These are phyloP conservation scores for Fusarium albidum DNA, from an alignment of 2,329 filamentous ascomycete genomes.

Conservation along the genomic window DNA sequence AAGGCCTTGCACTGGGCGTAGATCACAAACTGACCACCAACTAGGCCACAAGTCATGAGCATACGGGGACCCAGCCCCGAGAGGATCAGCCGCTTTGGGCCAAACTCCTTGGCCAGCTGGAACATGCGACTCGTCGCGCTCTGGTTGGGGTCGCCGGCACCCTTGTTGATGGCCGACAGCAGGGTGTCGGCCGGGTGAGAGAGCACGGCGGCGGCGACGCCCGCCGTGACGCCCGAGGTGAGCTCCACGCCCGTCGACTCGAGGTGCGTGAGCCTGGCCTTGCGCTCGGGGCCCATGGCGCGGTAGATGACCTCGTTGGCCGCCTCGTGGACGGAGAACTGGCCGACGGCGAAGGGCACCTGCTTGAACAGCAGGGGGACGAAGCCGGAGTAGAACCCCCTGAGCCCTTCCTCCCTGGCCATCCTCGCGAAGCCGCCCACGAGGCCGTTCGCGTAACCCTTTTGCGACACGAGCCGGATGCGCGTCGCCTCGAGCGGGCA, in stretches of 20 bases:
- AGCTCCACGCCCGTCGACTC: slow-evolving; percentile 86
- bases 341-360: slow-evolving; percentile 92
- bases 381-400: slow-evolving; percentile 91
- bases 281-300: slow-evolving; percentile 69
- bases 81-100: slow-evolving; percentile 56
- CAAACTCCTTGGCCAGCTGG: slow-evolving; percentile 60
- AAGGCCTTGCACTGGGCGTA: slow-evolving; percentile 63
- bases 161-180: slow-evolving; percentile 64
- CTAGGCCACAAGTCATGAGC: slow-evolving; percentile 62
- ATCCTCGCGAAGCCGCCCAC: slow-evolving; percentile 78
- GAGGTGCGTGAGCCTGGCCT: slow-evolving; percentile 72
- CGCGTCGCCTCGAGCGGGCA: slow-evolving; percentile 89
- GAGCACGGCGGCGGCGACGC: slow-evolving; percentile 86
- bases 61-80: slow-evolving; percentile 60
- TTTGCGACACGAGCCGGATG: slow-evolving; percentile 82
- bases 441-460: slow-evolving; percentile 77
- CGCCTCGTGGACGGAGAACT: slow-evolving; percentile 94
- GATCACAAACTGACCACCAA: slow-evolving; percentile 63
- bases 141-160: slow-evolving; percentile 57
- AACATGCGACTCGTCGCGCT: slow-evolving; percentile 60
- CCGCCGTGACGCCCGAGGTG: slow-evolving; percentile 84
- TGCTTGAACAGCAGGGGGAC: slow-evolving; percentile 87
- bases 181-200: slow-evolving; percentile 85
- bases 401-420: slow-evolving; percentile 76
- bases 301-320: slow-evolving; percentile 80